A percentile compares a stretch with the other conserved stretches of the same genome.
Evolutionary conservation across 164 flowering plant species (phyloP).

Genomic region (Tetrastigma voinierianum): DNA sequence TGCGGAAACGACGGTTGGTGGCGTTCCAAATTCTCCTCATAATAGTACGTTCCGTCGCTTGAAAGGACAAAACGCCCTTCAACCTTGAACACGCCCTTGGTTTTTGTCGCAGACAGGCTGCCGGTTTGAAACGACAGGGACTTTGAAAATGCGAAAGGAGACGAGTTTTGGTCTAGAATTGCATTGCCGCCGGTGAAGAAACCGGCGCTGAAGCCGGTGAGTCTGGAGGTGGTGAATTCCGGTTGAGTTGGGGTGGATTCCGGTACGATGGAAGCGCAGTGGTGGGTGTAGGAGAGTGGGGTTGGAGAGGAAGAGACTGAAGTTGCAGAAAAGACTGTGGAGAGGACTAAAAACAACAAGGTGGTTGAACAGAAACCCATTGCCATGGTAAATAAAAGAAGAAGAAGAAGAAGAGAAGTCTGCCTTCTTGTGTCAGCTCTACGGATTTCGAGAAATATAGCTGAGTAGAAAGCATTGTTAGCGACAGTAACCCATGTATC

Average conservation of each 20-base stretch:
- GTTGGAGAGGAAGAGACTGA: neutral
- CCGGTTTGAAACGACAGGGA: neutral
- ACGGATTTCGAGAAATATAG: no score
- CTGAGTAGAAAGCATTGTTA: no score
- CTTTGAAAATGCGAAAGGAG: neutral
- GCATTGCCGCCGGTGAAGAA: conserved; percentile 17
- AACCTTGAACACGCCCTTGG: conserved; percentile 18
- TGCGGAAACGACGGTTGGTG: no score
- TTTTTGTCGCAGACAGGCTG: neutral
- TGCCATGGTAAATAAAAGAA: no score
- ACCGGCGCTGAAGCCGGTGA: conserved; percentile 1
- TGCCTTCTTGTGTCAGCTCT: no score
- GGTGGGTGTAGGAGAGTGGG: conserved; percentile 10
- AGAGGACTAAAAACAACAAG: neutral
- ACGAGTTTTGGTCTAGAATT: no score
- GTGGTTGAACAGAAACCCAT: neutral
- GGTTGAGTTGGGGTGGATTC: conserved; percentile 3
- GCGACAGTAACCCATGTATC: no score
- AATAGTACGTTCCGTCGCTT: neutral
- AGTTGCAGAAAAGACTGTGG: neutral
- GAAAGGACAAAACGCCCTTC: conserved; percentile 12
- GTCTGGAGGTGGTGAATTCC: neutral
- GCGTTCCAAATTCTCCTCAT: neutral
- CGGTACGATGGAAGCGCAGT: conserved; percentile 20
- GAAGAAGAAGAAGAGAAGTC: no score